A percentile compares a stretch with the other conserved stretches of the same genome.
phyloP scores from a whole-genome alignment of 345 rosid genomes.

The Ceriops zippeliana region DNA sequence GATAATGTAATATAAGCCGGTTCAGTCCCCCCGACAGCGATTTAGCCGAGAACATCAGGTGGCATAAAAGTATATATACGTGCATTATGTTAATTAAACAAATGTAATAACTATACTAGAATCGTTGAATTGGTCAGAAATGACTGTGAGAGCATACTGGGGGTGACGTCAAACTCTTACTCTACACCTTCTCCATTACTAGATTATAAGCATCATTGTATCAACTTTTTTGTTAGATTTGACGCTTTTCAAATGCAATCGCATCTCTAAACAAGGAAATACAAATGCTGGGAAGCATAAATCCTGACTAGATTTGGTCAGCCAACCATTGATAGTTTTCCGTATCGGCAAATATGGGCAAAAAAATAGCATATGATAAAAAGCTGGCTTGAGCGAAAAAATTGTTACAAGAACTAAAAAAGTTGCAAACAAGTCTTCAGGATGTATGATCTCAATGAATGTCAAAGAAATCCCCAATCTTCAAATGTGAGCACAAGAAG shows the following conservation, averaged over 20 bases:
- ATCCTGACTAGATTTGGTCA: too few relatives aligned
- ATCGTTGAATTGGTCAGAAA: slow-evolving; percentile 15
- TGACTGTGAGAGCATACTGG: background rate
- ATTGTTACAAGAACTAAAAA: too few relatives aligned
- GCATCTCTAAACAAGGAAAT: background rate
- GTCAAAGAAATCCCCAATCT: too few relatives aligned
- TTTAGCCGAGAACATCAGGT: slow-evolving; percentile 1
- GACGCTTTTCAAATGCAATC: slow-evolving; percentile 3
- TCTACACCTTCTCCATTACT: slow-evolving; percentile 11
- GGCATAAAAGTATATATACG: slow-evolving; percentile 15
- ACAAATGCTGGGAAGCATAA: too few relatives aligned
- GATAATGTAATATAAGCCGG: background rate
- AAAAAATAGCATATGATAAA: too few relatives aligned
- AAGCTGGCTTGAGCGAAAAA: too few relatives aligned
- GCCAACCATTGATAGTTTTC: too few relatives aligned
- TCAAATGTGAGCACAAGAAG: too few relatives aligned
- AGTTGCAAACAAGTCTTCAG: too few relatives aligned
- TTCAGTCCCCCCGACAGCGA: slow-evolving; percentile 13
- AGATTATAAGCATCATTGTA: background rate
- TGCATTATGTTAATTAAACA: slow-evolving; percentile 10
- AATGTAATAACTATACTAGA: background rate
- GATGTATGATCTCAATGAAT: too few relatives aligned
- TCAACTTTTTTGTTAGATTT: slow-evolving; percentile 1
- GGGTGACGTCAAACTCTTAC: slow-evolving; percentile 5
- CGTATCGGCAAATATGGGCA: too few relatives aligned